Conservation (phyloP, 495 filamentous ascomycete genomes). For the Amniculicola lignicola region DNA sequence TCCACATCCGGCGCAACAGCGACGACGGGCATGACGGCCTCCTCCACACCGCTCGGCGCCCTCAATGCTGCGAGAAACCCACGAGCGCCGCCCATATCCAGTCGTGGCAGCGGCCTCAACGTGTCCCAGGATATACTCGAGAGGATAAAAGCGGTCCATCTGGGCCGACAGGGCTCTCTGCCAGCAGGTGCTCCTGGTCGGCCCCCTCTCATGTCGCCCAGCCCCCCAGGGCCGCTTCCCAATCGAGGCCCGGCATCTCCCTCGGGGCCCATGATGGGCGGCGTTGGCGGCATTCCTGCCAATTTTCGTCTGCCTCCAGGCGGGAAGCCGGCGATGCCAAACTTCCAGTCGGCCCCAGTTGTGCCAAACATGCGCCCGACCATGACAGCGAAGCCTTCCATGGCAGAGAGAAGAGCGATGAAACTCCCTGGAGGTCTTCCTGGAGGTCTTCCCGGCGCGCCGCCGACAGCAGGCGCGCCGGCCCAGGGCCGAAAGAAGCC, state of each 20-base stretch:
- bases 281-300: constrained; percentile 33
- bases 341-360: constrained; percentile 39
- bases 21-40: constrained; percentile 64
- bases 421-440: constrained; percentile 42
- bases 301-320: constrained; percentile 33
- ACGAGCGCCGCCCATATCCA: constrained; percentile 52
- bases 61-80: constrained; percentile 75
- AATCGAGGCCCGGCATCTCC: constrained; percentile 9
- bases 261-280: constrained; percentile 7
- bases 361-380: constrained; percentile 33
- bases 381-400: constrained; percentile 46
- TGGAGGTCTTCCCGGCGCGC: constrained; percentile 30
- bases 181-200: constrained; percentile 18
- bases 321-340: constrained; percentile 32
- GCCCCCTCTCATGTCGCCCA: constrained; percentile 18
- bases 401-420: constrained; percentile 46
- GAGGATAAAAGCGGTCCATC: constrained; percentile 38
- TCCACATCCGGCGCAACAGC: constrained; percentile 44
- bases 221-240: constrained; percentile 2
- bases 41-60: constrained; percentile 76
- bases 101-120: constrained; percentile 51
- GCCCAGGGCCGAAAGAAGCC: constrained; percentile 37
- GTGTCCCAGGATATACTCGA: constrained; percentile 73
- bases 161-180: constrained; percentile 36
- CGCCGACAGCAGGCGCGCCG: constrained; percentile 23